Conservation (phyloP, 768 basidiomycete species). For the Cystofilobasidium macerans region DNA sequence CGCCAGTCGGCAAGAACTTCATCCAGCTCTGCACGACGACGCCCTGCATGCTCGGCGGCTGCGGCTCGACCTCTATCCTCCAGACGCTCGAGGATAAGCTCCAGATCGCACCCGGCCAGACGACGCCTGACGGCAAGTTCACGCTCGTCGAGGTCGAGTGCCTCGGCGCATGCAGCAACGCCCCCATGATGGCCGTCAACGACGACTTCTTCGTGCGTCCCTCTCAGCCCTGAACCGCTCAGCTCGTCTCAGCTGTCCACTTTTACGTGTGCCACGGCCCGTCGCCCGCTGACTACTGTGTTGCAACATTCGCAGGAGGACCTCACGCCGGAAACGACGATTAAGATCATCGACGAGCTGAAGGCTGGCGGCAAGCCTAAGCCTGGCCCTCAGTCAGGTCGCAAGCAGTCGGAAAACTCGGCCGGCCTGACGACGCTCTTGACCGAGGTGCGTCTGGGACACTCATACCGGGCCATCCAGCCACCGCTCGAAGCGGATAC, state of each 20-base stretch:
- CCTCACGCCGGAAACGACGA: conserved; percentile 42
- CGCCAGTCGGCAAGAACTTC: conserved; percentile 47
- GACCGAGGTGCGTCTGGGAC: conserved; percentile 48
- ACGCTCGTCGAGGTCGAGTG: conserved; percentile 98
- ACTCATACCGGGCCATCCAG: conserved; percentile 13
- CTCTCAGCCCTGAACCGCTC: neutral
- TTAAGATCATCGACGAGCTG: conserved; percentile 40
- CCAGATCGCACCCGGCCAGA: conserved; percentile 74
- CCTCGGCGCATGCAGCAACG: conserved; percentile 95
- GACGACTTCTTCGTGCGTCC: conserved; percentile 87
- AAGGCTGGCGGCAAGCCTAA: conserved; percentile 66
- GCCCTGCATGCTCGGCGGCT: conserved; percentile 74
- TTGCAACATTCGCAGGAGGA: conserved; percentile 39
- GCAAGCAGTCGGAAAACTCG: conserved; percentile 83
- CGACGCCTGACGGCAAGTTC: conserved; percentile 93
- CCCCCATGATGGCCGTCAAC: conserved; percentile 74
- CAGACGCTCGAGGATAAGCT: conserved; percentile 72
- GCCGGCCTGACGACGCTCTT: conserved; percentile 73
- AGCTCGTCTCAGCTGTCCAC: neutral
- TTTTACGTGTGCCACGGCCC: too few species aligned
- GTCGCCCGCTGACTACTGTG: neutral
- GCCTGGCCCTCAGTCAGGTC: conserved; percentile 82
- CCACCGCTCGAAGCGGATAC: too few species aligned
- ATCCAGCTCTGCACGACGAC: conserved; percentile 98
- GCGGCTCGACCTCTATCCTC: conserved; percentile 79